phyloP scores from a whole-genome alignment of 2,329 filamentous ascomycete species.

The Cladosporium oxysporum region DNA sequence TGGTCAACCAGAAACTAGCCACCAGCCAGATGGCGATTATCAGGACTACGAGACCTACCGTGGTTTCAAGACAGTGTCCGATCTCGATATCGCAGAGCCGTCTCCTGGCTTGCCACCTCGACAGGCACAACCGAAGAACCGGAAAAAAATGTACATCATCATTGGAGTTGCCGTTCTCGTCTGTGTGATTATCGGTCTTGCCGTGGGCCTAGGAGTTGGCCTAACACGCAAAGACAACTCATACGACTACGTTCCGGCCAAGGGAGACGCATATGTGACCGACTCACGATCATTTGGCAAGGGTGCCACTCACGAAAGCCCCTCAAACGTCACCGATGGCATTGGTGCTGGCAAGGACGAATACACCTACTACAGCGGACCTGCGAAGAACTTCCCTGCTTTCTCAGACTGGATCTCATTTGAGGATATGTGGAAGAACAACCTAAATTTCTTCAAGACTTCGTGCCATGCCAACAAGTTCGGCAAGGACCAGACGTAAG shows the following conservation, averaged over 20 bases:
- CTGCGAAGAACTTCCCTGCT: conserved; percentile 25
- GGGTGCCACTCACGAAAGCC: conserved; percentile 33
- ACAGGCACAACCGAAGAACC: background rate
- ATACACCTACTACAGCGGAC: conserved; percentile 36
- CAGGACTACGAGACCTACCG: conserved; percentile 19
- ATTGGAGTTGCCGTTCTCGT: background rate
- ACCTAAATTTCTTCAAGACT: conserved; percentile 32
- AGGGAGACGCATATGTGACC: conserved; percentile 29
- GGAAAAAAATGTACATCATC: conserved; percentile 7
- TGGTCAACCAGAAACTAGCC: background rate
- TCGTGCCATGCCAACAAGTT: conserved; percentile 39
- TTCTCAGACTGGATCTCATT: conserved; percentile 30
- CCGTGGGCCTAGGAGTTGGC: conserved; percentile 15
- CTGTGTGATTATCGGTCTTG: conserved; percentile 15
- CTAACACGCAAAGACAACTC: background rate
- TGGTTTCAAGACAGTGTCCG: conserved; percentile 13
- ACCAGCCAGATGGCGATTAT: conserved; percentile 10
- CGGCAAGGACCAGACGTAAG: conserved; percentile 29
- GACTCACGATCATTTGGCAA: conserved; percentile 31
- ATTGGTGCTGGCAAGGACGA: conserved; percentile 31
- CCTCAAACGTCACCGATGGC: conserved; percentile 23
- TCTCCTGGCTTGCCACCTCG: conserved; percentile 1
- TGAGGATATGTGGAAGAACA: conserved; percentile 38
- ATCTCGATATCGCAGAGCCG: conserved; percentile 13
- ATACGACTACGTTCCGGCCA: conserved; percentile 9